Base-by-base conservation (phyloP, 768 basidiomycete species). In the Coprinellus micaceus region DNA sequence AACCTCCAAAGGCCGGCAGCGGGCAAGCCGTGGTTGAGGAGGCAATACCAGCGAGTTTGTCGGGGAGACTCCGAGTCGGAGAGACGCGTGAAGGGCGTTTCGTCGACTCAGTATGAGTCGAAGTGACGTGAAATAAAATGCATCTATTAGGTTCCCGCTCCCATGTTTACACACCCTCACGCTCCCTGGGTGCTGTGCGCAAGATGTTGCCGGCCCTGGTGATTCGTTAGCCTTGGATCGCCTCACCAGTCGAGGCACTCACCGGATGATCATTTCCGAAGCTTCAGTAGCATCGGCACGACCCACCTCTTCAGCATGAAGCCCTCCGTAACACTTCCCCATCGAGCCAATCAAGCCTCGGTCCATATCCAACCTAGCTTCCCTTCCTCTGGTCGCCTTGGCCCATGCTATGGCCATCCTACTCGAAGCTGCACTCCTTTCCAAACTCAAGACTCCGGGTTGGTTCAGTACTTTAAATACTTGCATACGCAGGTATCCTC, bases 231-330 rank as follows among this genome's bases (percentile, higher is more conserved):
- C 25, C 49, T 13, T 33, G 33, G 33, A 19, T 50, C 21, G 15
- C 5, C 2, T 4, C 22, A 58, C 1, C 5, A 4, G 9, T 19
- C 19, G 53, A 40, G 21, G 37, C 48, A 70, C 83, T 25, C 73
- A 90, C 89, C 96, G 83, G 60, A 99, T 82, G 63, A 99, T 98
- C 96, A 98, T 98, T 78, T 98, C 97, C 1, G 93, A 89, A 17
- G 95, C 97, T 69, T 99, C 97, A 56, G 86, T 92, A 1, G 97
- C 95, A 66, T 96, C 46, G 91, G 73, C 3, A 99, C 88, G 1
- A 98, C 95, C 71, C 97, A 95, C 39, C 88, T 79, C 77, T 99
- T 99, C 61, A 99, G 78, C 77, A 98, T 98, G 75, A 93, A 99
- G 63, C 91, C 94, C 76, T 99, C 96, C 0, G 95, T 98, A 36